Evolutionary conservation across 2,329 filamentous ascomycete species (phyloP).

Genomic region (Decorospora gaudefroyi): DNA sequence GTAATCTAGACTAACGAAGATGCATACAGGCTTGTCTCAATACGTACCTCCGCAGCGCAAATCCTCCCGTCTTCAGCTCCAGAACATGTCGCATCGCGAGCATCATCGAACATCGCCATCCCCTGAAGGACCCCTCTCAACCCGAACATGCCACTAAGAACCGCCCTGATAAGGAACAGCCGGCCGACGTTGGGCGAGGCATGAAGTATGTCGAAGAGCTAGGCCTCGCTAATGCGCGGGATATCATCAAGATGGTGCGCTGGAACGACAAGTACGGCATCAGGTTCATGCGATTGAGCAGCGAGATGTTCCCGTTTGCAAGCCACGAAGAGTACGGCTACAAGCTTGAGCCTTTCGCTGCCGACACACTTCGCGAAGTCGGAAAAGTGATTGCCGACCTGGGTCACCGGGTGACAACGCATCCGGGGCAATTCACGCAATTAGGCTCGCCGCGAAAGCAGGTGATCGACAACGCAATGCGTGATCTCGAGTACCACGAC

Average conservation of each 20-base stretch:
- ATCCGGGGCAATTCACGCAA: slow-evolving; percentile 90
- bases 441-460: slow-evolving; percentile 78
- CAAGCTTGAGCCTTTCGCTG: slow-evolving; percentile 79
- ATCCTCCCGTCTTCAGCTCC: slow-evolving; percentile 85
- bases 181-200: slow-evolving; percentile 68
- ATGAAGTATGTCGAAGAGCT: slow-evolving; percentile 74
- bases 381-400: slow-evolving; percentile 76
- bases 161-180: slow-evolving; percentile 73
- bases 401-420: slow-evolving; percentile 84
- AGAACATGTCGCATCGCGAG: slow-evolving; percentile 89
- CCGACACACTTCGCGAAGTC: slow-evolving; percentile 73
- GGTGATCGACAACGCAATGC: slow-evolving; percentile 75
- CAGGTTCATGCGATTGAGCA: slow-evolving; percentile 88
- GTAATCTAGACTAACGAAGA: slow-evolving; percentile 23
- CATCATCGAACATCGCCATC: slow-evolving; percentile 86
- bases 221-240: slow-evolving; percentile 78
- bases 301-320: slow-evolving; percentile 96
- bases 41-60: slow-evolving; percentile 82
- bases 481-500: slow-evolving; percentile 85
- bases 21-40: slow-evolving; percentile 76
- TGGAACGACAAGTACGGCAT: slow-evolving; percentile 95
- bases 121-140: slow-evolving; percentile 72
- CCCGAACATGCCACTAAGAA: slow-evolving; percentile 86
- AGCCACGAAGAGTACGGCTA: slow-evolving; percentile 88
- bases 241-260: slow-evolving; percentile 80